Conservation (phyloP, 768 basidiomycete species). For the Megacollybia marginata region DNA sequence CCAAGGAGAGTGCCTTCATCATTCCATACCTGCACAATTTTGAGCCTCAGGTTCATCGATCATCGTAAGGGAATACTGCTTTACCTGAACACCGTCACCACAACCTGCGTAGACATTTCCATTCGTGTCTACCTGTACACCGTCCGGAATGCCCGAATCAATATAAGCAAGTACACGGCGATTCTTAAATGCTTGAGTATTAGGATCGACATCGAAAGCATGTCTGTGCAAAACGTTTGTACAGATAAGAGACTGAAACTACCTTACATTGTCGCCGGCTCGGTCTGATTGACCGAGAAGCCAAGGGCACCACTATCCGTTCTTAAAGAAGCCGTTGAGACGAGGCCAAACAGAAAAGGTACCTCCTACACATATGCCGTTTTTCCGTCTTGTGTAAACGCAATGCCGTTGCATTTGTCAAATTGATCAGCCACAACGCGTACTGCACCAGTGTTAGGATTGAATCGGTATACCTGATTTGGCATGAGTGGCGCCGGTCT, state of each 20-base stretch:
- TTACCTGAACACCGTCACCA: conserved; percentile 19
- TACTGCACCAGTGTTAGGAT: conserved; percentile 30
- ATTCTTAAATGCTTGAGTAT: conserved; percentile 45
- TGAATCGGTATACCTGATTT: conserved; percentile 38
- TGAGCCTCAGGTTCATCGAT: no score
- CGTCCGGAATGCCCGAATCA: conserved; percentile 63
- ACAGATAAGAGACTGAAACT: background rate
- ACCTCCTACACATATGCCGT: conserved; percentile 49
- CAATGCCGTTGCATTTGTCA: conserved; percentile 53
- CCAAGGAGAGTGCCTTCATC: conserved; percentile 49
- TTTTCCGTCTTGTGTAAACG: conserved; percentile 58
- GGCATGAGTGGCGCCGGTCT: conserved; percentile 31
- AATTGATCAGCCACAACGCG: conserved; percentile 37
- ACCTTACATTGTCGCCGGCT: conserved; percentile 61
- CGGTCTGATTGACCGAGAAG: conserved; percentile 45
- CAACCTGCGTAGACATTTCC: conserved; percentile 65
- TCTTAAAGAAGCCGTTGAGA: conserved; percentile 18
- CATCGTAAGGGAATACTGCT: conserved; percentile 8
- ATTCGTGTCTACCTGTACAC: conserved; percentile 52
- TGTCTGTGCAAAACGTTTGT: conserved; percentile 34
- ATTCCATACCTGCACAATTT: conserved; percentile 46
- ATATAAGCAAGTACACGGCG: conserved; percentile 61
- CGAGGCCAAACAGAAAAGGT: background rate
- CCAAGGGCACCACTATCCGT: conserved; percentile 42
- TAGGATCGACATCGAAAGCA: conserved; percentile 57